Percentiles rank a stretch among this genome's conserved stretches.
Evolutionary conservation across 305 asterid species (phyloP).

Genomic region (Fraxinus dipetala): DNA sequence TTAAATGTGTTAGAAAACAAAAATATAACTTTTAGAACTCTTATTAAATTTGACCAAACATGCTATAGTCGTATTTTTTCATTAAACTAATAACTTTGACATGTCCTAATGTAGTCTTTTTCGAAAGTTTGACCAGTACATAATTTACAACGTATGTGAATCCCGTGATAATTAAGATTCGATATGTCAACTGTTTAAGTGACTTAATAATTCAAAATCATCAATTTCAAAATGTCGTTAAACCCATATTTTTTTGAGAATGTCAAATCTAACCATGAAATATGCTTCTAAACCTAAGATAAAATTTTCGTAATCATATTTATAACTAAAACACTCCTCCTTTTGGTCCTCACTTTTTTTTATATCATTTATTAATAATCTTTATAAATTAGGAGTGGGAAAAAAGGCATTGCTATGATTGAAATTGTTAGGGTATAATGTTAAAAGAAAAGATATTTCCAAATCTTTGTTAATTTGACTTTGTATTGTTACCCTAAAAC

Average conservation of each 20-base stretch:
- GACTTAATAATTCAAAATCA: background rate
- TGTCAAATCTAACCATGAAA: background rate
- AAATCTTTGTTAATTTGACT: slow-evolving; percentile 21
- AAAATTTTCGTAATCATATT: slow-evolving; percentile 17
- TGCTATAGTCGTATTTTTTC: background rate
- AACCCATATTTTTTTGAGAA: background rate
- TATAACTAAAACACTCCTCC: slow-evolving; percentile 17
- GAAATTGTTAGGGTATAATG: slow-evolving; percentile 30
- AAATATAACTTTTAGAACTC: no score
- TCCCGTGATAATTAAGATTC: background rate
- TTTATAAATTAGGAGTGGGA: slow-evolving; percentile 35
- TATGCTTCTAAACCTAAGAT: slow-evolving; percentile 24
- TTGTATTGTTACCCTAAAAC: background rate
- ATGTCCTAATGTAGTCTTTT: background rate
- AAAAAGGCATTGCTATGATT: slow-evolving; percentile 31
- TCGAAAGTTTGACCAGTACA: background rate
- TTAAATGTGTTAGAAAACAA: no score
- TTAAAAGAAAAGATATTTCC: slow-evolving; percentile 40
- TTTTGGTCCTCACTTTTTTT: slow-evolving; percentile 24
- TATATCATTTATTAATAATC: slow-evolving; percentile 23
- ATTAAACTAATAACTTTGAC: background rate
- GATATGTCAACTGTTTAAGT: background rate
- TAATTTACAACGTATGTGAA: background rate
- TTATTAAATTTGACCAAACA: background rate
- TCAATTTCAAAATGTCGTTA: background rate